These are phyloP conservation scores for Orobanche coerulescens DNA, from an alignment of 257 asterid genomes.

Conservation along the genomic window DNA sequence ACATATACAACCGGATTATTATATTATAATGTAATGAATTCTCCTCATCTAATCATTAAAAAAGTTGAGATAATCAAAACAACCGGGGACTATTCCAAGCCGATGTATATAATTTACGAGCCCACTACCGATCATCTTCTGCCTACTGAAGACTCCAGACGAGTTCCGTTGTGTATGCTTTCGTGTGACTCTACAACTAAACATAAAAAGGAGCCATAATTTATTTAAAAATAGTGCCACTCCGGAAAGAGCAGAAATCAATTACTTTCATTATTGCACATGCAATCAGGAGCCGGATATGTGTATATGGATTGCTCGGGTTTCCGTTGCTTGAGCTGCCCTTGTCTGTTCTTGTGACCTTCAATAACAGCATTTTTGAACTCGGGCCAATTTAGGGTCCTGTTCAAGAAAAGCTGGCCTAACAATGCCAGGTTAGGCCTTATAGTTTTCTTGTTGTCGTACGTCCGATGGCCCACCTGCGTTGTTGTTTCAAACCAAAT, in stretches of 20 bases:
- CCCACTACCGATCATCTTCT: conserved; percentile 21
- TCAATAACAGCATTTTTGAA: conserved; percentile 52
- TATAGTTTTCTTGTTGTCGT: conserved; percentile 63
- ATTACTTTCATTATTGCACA: conserved; percentile 53
- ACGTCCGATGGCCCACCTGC: conserved; percentile 86
- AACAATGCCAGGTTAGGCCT: conserved; percentile 82
- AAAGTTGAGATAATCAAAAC: too few relatives aligned
- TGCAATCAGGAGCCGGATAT: conserved; percentile 94
- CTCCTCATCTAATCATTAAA: too few relatives aligned
- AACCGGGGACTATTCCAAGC: conserved; percentile 19
- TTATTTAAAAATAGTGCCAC: conserved; percentile 28
- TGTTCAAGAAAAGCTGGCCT: conserved; percentile 89
- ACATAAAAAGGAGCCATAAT: conserved; percentile 11
- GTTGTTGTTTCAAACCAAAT: neutral
- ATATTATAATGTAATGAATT: too few relatives aligned
- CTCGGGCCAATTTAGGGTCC: conserved; percentile 68
- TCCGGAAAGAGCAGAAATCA: conserved; percentile 14
- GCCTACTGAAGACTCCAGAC: conserved; percentile 16
- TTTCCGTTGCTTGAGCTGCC: conserved; percentile 66
- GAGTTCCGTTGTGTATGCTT: neutral
- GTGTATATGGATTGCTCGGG: conserved; percentile 72
- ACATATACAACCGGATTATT: too few relatives aligned
- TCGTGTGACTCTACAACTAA: conserved; percentile 21
- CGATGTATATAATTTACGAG: conserved; percentile 7
- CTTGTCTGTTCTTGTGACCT: conserved; percentile 82